Evolutionary conservation across 1,284 basidiomycete genomes (phyloP), one percentile per base, ranked within the genome.

Genomic region (Pholiota adiposa): DNA sequence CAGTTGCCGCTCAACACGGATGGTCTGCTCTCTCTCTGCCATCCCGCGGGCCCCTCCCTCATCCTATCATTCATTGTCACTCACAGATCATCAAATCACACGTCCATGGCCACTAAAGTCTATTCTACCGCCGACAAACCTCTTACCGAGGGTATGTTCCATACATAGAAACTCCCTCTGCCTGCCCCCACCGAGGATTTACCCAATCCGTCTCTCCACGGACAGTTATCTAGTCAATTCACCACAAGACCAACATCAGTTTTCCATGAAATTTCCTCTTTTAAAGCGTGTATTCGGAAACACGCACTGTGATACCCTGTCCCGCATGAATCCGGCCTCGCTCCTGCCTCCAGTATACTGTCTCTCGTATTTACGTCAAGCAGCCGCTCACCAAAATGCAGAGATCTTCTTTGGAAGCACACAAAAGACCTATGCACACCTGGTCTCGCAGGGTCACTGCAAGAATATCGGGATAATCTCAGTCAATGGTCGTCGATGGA

Each of bases 41-140:
- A n/a, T n/a, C n/a, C n/a, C n/a, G n/a, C n/a, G n/a, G n/a, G n/a
- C n/a, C n/a, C n/a, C n/a, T n/a, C n/a, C n/a, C n/a, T n/a, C 60
- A 63, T 66, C 64, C 58, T 51, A 40, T 62, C 62, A 59, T 38
- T 59, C 61, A 61, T 62, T n/a, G 65, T 64, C 61, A 66, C 56
- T 31, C 54, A 41, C 58, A 64, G 65, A 66, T 64, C 57, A 65
- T 65, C 63, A 63, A 53, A 62, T 60, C 59, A 62, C 66, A 65
- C 64, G 65, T 67, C 50, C 27, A 49, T 50, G 16, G 14, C 43
- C 18, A 11, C 34, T 33, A 41, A 56, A 27, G 41, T 51, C 49
- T 43, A 56, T 54, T 61, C 27, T 59, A 63, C 55, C 65, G 59
- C 60, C 63, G 60, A 62, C 58, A 29, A 46, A n/a, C 33, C n/a